Conservation (phyloP, 1,284 basidiomycete species). For the Chalciporus piperatoides region DNA sequence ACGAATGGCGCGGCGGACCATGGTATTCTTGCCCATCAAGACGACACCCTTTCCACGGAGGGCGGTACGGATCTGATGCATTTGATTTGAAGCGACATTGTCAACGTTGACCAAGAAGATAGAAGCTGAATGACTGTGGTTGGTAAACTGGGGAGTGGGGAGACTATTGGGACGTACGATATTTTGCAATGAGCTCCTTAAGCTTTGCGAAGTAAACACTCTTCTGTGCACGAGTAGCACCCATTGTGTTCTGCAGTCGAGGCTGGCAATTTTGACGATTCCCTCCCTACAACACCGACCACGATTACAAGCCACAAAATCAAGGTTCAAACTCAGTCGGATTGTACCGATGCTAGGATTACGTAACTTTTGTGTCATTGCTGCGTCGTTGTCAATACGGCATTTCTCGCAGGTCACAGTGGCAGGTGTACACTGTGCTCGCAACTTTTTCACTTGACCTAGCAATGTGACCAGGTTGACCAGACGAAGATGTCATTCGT, state of each 20-base stretch:
- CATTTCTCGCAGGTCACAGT: too few species aligned
- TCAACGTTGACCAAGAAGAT: constrained; percentile 99
- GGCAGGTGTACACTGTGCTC: too few species aligned
- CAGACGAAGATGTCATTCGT: not conserved
- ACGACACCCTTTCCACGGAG: constrained; percentile 97
- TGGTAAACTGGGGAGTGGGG: constrained; percentile 4
- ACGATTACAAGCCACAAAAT: not conserved
- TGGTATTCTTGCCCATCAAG: constrained; percentile 99
- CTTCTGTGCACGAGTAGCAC: constrained; percentile 88
- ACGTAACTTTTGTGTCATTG: too few species aligned
- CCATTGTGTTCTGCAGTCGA: constrained; percentile 61
- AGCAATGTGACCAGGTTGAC: not conserved
- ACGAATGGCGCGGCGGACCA: constrained; percentile 98
- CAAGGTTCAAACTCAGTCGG: not conserved
- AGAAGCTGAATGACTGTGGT: constrained; percentile 56
- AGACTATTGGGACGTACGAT: constrained; percentile 55
- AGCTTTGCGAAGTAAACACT: constrained; percentile 93
- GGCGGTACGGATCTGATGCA: constrained; percentile 97
- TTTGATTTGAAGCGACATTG: constrained; percentile 99
- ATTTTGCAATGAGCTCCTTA: constrained; percentile 89
- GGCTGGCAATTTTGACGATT: constrained; percentile 35
- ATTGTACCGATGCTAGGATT: not conserved
- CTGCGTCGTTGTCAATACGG: too few species aligned
- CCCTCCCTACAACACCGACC: constrained; percentile 62
- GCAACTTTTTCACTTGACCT: too few species aligned